Percentiles rank a stretch among this genome's conserved stretches.
Evolutionary conservation across 192 early-diverging fungal species (phyloP).

Genomic region (Linnemannia zychae): DNA sequence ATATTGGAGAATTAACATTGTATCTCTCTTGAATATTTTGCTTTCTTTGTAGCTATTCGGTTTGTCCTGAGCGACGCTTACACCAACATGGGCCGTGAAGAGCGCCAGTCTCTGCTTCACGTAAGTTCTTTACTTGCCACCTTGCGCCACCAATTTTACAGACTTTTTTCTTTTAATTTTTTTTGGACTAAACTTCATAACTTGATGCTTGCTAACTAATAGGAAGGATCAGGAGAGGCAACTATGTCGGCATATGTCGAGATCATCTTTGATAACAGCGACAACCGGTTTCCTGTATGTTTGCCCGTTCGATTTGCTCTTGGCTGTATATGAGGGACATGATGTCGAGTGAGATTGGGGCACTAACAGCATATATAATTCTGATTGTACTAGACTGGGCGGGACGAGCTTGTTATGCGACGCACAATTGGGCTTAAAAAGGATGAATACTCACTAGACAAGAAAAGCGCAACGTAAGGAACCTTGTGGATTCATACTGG

Average conservation of each 20-base stretch:
- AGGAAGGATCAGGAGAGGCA: slow-evolving; percentile 92
- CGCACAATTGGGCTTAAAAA: slow-evolving; percentile 97
- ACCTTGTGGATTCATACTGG: not conserved
- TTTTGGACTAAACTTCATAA: not conserved
- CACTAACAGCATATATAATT: not conserved
- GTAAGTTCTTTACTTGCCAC: slow-evolving; percentile 58
- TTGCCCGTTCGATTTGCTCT: not conserved
- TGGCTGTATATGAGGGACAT: not conserved
- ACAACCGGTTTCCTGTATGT: slow-evolving; percentile 91
- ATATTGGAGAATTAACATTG: not conserved
- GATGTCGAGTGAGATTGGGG: not conserved
- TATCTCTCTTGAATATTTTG: not conserved
- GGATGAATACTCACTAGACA: slow-evolving; percentile 98
- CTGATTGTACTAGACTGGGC: slow-evolving; percentile 76
- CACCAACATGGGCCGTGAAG: slow-evolving; percentile 91
- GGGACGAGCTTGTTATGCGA: slow-evolving; percentile 89
- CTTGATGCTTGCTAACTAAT: not conserved
- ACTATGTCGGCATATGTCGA: slow-evolving; percentile 98
- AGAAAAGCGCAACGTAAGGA: slow-evolving; percentile 86
- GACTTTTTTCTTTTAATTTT: slow-evolving; percentile 10
- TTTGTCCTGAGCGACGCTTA: slow-evolving; percentile 98
- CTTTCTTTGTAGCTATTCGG: slow-evolving; percentile 78
- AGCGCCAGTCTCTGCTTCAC: slow-evolving; percentile 94
- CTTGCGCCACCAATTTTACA: slow-evolving; percentile 30
- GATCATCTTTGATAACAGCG: slow-evolving; percentile 96